A percentile compares a stretch with the other conserved stretches of the same genome.
phyloP scores from a whole-genome alignment of 768 basidiomycete genomes.

The Xerocomellus chrysenteron region DNA sequence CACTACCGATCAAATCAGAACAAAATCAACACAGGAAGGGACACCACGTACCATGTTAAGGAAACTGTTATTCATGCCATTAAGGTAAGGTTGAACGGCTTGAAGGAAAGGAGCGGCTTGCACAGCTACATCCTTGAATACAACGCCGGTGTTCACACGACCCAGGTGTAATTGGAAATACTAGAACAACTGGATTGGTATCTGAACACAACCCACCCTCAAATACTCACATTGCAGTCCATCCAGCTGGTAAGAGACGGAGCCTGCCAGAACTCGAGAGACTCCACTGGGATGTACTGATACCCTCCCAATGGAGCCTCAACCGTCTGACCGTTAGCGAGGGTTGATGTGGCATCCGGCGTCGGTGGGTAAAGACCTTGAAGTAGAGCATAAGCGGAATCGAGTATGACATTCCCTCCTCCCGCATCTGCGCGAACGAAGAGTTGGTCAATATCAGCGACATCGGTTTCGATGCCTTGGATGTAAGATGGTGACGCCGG shows the following conservation, averaged over 20 bases:
- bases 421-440: constrained; percentile 78
- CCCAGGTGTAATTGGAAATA: constrained; percentile 28
- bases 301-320: constrained; percentile 79
- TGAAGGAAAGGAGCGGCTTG: constrained; percentile 66
- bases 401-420: constrained; percentile 69
- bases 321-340: constrained; percentile 73
- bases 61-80: constrained; percentile 59
- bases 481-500: constrained; percentile 64
- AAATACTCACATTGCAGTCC: constrained; percentile 44
- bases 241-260: constrained; percentile 82
- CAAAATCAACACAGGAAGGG: neutral
- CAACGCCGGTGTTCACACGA: constrained; percentile 19
- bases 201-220: neutral
- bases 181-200: constrained; percentile 4
- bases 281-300: constrained; percentile 68
- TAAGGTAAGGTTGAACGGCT: constrained; percentile 62
- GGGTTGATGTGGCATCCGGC: constrained; percentile 56
- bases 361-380: constrained; percentile 86
- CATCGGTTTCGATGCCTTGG: constrained; percentile 59
- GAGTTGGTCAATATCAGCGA: constrained; percentile 68
- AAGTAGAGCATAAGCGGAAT: constrained; percentile 77
- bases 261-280: constrained; percentile 55
- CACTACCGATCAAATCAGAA: constrained; percentile 44
- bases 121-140: constrained; percentile 54
- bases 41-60: constrained; percentile 59